Evolutionary conservation across 1,139 yeast genomes (phyloP).

Genomic region (Suhomyces atakaporum): DNA sequence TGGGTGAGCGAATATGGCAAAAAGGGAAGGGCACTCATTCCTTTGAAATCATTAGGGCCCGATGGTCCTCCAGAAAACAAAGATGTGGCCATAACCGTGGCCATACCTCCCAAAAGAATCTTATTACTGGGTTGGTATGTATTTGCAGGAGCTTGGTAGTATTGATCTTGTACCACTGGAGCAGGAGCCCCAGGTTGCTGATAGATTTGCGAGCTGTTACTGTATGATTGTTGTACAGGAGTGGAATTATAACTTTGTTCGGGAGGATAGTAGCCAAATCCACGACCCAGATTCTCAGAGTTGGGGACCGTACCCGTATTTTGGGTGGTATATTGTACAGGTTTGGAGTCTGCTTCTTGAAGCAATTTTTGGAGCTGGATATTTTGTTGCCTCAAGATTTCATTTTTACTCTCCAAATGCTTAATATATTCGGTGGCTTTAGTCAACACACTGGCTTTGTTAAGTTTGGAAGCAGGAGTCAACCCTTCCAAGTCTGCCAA

Average conservation of each 20-base stretch:
- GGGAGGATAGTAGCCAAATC: constrained; percentile 28
- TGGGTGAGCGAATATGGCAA: constrained; percentile 28
- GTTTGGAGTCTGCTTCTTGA: constrained; percentile 18
- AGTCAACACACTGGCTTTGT: constrained; percentile 84
- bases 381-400: constrained; percentile 55
- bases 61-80: constrained; percentile 33
- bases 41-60: constrained; percentile 36
- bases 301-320: constrained; percentile 5
- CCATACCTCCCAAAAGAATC: constrained; percentile 56
- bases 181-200: constrained; percentile 10
- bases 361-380: constrained; percentile 46
- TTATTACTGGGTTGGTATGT: constrained; percentile 23
- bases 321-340: constrained; percentile 8
- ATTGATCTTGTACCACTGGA: constrained; percentile 13
- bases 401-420: constrained; percentile 76
- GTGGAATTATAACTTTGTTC: constrained; percentile 24
- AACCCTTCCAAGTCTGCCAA: constrained; percentile 73
- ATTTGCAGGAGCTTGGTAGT: constrained; percentile 21
- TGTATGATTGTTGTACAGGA: constrained; percentile 23
- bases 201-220: constrained; percentile 10
- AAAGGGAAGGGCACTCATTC: constrained; percentile 40
- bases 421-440: constrained; percentile 90
- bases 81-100: constrained; percentile 53
- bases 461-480: constrained; percentile 82
- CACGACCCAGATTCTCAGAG: constrained; percentile 10